Base-by-base conservation (phyloP, 768 basidiomycete species). In the Tulasnella sp. region DNA sequence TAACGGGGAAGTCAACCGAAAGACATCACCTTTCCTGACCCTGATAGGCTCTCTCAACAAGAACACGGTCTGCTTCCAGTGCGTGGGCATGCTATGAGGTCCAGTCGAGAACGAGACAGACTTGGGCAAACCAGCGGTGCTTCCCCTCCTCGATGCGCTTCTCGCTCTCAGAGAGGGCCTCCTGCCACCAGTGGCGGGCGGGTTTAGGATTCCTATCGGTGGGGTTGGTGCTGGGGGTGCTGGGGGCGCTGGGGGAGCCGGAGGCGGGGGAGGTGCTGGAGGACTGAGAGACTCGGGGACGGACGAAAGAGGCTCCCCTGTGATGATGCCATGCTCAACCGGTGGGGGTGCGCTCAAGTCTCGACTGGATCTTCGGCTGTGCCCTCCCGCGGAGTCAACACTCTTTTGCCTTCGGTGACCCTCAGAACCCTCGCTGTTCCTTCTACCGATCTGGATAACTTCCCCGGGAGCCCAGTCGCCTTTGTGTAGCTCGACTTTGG, bases 21-120 rank as follows among this genome's bases (percentile, higher is more conserved):
- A n/a, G n/a, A n/a, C 83, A 88, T 19, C 52, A 91, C 93, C 93
- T 85, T 93, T 90, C 3, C 88, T 86, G 1, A 93, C 89, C n/a
- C 82, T 81, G 72, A 98, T 88, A 0, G 94, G 92, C 75, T 95
- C 89, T 67, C 88, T 85, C 76, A 99, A 85, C 79, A 99, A 83
- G 83, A 99, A 97, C 2, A 94, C 80, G 0, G 97, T 95, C 81
- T 99, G 97, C 82, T 95, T 96, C 97, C 97, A 99, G 82, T 99
- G 97, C 36, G 96, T 99, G 12, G 93, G 89, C 31, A 89, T 88
- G 76, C 93, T 96, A 79, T 84, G 84, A 12, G 97, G 96, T 0
- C 97, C 94, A 0, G 97, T 99, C 79, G 93, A 96, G 83, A 99
- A 86, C 54, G 80, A 81, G 29, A 82, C 76, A 17, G 69, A 49